These are phyloP conservation scores for Erodium maritimum DNA, from an alignment of 345 rosid genomes.

Conservation along the genomic window DNA sequence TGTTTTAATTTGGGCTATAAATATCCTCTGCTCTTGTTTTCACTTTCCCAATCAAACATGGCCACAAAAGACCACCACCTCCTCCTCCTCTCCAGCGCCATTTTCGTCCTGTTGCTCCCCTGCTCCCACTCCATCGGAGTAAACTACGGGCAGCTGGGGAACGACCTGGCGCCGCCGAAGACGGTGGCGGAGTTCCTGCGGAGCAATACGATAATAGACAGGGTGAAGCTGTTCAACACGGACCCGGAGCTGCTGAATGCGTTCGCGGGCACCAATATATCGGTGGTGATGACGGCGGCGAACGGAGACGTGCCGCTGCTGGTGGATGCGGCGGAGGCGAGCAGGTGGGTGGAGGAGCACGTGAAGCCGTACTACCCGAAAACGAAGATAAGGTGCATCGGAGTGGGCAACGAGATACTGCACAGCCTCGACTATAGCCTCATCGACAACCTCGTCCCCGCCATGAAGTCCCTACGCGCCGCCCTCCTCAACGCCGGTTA, in stretches of 20 bases:
- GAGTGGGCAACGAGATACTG: conserved; percentile 21
- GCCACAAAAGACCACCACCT: background rate
- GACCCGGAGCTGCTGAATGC: conserved; percentile 16
- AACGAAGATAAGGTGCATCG: conserved; percentile 19
- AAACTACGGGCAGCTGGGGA: conserved; percentile 16
- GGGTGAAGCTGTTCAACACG: conserved; percentile 19
- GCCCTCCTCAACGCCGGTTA: conserved; percentile 8
- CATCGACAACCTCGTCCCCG: conserved; percentile 12
- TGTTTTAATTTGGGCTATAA: too few species aligned
- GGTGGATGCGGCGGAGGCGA: conserved; percentile 11
- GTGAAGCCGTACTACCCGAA: conserved; percentile 18
- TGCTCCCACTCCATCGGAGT: conserved; percentile 13
- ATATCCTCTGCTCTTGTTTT: too few species aligned
- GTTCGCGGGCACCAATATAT: conserved; percentile 13
- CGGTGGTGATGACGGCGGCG: conserved; percentile 14
- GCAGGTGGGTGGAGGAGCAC: conserved; percentile 13
- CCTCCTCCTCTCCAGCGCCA: conserved; percentile 1
- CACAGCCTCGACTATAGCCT: conserved; percentile 8
- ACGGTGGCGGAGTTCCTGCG: conserved; percentile 17
- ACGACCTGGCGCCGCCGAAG: conserved; percentile 18
- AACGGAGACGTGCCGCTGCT: conserved; percentile 3
- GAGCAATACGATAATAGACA: conserved; percentile 13
- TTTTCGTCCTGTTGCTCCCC: conserved; percentile 5
- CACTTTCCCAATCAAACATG: background rate
- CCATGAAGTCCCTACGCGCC: conserved; percentile 8